Conservation (phyloP, 2,329 filamentous ascomycete genomes). For the Basipetospora chlamydospora region DNA sequence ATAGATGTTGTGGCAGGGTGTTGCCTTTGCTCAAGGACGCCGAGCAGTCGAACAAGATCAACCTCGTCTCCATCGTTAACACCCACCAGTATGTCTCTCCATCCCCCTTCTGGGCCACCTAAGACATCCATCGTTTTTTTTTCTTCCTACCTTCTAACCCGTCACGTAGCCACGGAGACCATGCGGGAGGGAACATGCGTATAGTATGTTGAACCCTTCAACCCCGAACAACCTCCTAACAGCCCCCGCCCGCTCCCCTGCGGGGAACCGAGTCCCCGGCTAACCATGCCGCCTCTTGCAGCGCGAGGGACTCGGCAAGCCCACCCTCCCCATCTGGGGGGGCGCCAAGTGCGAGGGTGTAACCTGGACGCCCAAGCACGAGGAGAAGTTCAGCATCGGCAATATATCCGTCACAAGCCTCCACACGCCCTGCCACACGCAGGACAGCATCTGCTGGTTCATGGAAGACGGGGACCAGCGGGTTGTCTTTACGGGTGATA, state of each 20-base stretch:
- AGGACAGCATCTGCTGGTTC: conserved; percentile 94
- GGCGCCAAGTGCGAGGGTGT: conserved; percentile 76
- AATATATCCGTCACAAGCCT: conserved; percentile 69
- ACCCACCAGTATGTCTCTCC: conserved; percentile 72
- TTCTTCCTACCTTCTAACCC: too few species aligned
- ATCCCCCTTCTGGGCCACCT: background rate
- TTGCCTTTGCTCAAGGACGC: conserved; percentile 56
- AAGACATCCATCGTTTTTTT: background rate
- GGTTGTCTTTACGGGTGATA: conserved; percentile 91
- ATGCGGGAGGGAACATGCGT: conserved; percentile 80
- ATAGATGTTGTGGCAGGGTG: conserved; percentile 27
- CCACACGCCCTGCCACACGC: conserved; percentile 96
- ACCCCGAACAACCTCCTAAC: too few species aligned
- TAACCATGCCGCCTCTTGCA: background rate
- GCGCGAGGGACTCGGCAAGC: conserved; percentile 29
- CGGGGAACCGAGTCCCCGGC: background rate
- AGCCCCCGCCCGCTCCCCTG: background rate
- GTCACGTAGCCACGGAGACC: conserved; percentile 68
- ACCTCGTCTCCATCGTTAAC: conserved; percentile 81
- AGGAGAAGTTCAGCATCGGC: conserved; percentile 69
- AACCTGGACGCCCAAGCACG: conserved; percentile 59
- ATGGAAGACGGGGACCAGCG: conserved; percentile 64
- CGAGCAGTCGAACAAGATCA: conserved; percentile 56
- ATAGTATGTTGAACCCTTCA: conserved; percentile 41
- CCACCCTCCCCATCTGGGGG: conserved; percentile 64